A percentile compares a stretch with the other conserved stretches of the same genome.
Evolutionary conservation across 2,329 filamentous ascomycete species (phyloP).

Genomic region (Aspergillus brunneoviolaceus): DNA sequence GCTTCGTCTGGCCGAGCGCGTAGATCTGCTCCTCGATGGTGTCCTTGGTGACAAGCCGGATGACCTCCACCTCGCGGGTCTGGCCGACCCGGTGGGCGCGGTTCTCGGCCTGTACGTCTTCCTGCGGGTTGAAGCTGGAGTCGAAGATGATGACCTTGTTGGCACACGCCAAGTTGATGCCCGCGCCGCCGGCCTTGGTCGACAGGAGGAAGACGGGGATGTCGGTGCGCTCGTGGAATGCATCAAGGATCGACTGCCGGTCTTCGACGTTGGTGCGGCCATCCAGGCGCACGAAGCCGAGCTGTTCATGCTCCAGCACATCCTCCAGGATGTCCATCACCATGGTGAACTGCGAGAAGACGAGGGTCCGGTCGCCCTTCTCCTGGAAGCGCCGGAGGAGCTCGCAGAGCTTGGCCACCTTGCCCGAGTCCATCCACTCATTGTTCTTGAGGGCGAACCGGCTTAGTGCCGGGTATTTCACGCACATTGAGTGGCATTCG

Average conservation of each 20-base stretch:
- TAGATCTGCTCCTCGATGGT: conserved; percentile 95
- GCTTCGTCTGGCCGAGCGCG: conserved; percentile 85
- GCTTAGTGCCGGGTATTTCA: conserved; percentile 54
- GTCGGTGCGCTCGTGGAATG: conserved; percentile 71
- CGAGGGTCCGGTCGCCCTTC: conserved; percentile 80
- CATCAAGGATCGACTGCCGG: conserved; percentile 83
- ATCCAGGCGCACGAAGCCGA: conserved; percentile 82
- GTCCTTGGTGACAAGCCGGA: conserved; percentile 73
- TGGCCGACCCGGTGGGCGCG: conserved; percentile 93
- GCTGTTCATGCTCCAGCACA: conserved; percentile 69
- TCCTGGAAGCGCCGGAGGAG: conserved; percentile 70
- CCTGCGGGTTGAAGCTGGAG: conserved; percentile 94
- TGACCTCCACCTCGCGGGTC: conserved; percentile 83
- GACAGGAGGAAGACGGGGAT: conserved; percentile 92
- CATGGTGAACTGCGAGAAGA: conserved; percentile 92
- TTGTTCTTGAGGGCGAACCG: conserved; percentile 59
- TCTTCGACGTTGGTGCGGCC: conserved; percentile 78
- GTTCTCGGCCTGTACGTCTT: conserved; percentile 98
- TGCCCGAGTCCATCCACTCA: conserved; percentile 74
- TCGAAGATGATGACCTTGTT: conserved; percentile 99
- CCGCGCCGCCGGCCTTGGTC: conserved; percentile 92
- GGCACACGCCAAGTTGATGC: conserved; percentile 90
- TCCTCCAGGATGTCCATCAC: conserved; percentile 87
- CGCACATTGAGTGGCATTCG: conserved; percentile 60
- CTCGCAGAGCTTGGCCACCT: conserved; percentile 76